Conservation (phyloP, 805 yeast species). For the Candida alai region DNA sequence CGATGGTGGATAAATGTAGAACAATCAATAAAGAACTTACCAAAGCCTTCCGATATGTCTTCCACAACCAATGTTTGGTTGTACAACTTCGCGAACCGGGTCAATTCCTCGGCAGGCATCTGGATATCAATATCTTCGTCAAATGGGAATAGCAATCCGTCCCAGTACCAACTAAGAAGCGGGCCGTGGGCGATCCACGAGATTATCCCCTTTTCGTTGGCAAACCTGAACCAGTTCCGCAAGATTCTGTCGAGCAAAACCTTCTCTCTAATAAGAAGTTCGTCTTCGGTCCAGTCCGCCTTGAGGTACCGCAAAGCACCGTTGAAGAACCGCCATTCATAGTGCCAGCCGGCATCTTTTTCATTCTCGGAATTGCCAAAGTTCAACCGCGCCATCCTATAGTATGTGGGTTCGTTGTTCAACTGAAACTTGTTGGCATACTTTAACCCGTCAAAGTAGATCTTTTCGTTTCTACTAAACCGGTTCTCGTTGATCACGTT, state of each 20-base stretch:
- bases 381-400: constrained; percentile 26
- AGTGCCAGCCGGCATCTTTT: constrained; percentile 48
- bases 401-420: constrained; percentile 30
- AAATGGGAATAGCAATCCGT: constrained; percentile 29
- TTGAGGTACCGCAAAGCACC: constrained; percentile 47
- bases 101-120: constrained; percentile 27
- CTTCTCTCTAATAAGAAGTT: constrained; percentile 18
- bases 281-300: constrained; percentile 21
- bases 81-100: constrained; percentile 22
- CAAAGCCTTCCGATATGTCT: constrained; percentile 30
- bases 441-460: constrained; percentile 20
- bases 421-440: constrained; percentile 13
- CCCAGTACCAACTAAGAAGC: constrained; percentile 31
- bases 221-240: constrained; percentile 28
- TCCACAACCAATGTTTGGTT: constrained; percentile 29
- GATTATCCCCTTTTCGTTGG: constrained; percentile 25
- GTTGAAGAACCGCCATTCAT: constrained; percentile 55
- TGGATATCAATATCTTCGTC: constrained; percentile 31
- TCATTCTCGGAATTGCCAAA: constrained; percentile 20
- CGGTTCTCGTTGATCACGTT: constrained; percentile 7
- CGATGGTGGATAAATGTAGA: constrained; percentile 30
- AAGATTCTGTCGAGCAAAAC: constrained; percentile 17
- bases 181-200: constrained; percentile 33
- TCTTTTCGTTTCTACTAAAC: constrained; percentile 17
- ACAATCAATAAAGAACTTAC: constrained; percentile 27